Evolutionary conservation across 176 grass and related monocot genomes (phyloP), one percentile per base, ranked within the genome.

Genomic region (Leersia perrieri): DNA sequence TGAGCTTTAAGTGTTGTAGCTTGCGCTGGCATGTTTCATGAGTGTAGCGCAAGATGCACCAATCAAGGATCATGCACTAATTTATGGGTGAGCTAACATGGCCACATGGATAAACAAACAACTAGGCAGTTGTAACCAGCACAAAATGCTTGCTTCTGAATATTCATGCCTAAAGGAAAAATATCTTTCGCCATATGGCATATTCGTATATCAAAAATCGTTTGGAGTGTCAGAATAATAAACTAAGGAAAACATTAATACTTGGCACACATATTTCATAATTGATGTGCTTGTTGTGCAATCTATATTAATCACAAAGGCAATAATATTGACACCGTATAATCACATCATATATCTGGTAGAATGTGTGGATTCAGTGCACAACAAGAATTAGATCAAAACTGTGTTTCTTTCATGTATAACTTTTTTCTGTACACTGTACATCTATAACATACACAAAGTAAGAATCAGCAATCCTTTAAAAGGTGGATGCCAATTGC

Each of bases 401-500:
- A 47, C 32, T 55, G n/a, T 40, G 20, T 23, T 20, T 69, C 33
- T 68, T 45, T 45, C 42, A 45, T 57, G 13, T 41, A 44, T 18
- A 9, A 23, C 55, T 4, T 76, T 53, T 51, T 5, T 57, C 44
- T 31, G 25, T 84, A 10, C 70, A 77, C 82, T 35, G n/a, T 58
- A 58, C n/a, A 0, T 63, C 42, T 65, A 8, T 73, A 4, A 3
- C 38, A 15, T 68, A 53, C 30, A 70, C 22, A 80, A n/a, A 80
- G 29, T 0, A 83, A 51, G 36, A 11, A 76, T 81, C 29, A 36
- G 85, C 71, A 47, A 60, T 87, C 71, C 78, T n/a, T 20, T 39
- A 76, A 82, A 76, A 82, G 51, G n/a, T 16, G 38, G 79, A 82
- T 49, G 63, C 71, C 42, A 76, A 77, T 70, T 39, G 38, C 33